These are phyloP conservation scores for Thermomyces lanuginosus DNA, from an alignment of 2,329 filamentous ascomycete genomes.

Conservation along the genomic window DNA sequence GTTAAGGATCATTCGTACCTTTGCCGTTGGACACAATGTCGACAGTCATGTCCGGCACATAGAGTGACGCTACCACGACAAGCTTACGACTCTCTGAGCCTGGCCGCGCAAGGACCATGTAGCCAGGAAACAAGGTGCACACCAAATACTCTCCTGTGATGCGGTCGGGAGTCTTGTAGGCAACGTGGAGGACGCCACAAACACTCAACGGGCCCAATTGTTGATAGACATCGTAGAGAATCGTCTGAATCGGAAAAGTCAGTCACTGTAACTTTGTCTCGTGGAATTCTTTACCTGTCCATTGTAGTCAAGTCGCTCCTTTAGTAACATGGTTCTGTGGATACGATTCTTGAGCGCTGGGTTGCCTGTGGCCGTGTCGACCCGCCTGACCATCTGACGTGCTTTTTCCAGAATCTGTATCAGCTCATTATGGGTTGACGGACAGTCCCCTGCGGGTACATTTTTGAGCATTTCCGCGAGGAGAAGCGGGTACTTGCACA, in stretches of 20 bases:
- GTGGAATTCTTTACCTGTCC: conserved; percentile 43
- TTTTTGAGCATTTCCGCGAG: conserved; percentile 69
- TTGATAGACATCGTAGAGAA: conserved; percentile 45
- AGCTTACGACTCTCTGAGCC: conserved; percentile 51
- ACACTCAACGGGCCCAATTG: conserved; percentile 64
- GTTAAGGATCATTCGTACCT: conserved; percentile 13
- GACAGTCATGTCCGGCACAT: conserved; percentile 32
- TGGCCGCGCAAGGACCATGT: conserved; percentile 57
- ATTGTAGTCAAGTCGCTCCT: conserved; percentile 62
- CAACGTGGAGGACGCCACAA: conserved; percentile 69
- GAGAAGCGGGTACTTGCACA: conserved; percentile 79
- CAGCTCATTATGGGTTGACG: conserved; percentile 64
- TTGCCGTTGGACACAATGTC: conserved; percentile 19
- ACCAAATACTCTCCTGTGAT: conserved; percentile 70
- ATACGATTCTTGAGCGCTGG: conserved; percentile 51
- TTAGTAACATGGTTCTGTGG: conserved; percentile 69
- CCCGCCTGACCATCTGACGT: conserved; percentile 57
- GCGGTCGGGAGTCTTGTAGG: conserved; percentile 55
- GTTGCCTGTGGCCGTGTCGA: conserved; percentile 74
- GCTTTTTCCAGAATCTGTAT: conserved; percentile 56
- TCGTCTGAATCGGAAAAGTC: conserved; percentile 9
- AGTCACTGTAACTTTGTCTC: conserved; percentile 2
- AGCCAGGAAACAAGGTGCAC: conserved; percentile 66
- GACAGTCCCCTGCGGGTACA: conserved; percentile 73
- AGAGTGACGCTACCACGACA: conserved; percentile 57